Evolutionary conservation across 1,284 basidiomycete species (phyloP), one percentile per base, ranked within the genome.

Genomic region (Ganoderma boninense): DNA sequence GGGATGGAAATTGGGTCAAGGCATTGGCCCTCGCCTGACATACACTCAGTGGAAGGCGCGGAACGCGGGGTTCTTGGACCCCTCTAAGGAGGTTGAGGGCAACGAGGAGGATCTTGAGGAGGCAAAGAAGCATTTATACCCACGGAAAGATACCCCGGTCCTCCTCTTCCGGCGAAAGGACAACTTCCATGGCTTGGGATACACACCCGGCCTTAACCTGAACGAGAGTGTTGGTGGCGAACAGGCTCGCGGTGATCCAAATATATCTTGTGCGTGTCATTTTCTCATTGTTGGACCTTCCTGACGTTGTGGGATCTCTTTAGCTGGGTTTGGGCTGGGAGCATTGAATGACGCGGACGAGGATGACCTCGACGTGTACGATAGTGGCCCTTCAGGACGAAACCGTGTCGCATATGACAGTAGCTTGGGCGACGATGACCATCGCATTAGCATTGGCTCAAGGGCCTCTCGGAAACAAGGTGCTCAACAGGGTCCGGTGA

Each of bases 1-100:
- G 91, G 97, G 97, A 0, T 99, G 97, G 97, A 87, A 92, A 68
- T 82, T 91, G 0, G 97, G 97, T 0, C 96, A 98, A 80, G 97
- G 97, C 5, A 90, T 99, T 35, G 97, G 97, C 0, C 96, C 97
- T 1, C 90, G 97, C 8, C 85, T 99, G n/a, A 91, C 95, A 1
- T 88, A 93, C 68, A 87, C 89, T 49, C 91, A 95, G 77, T 89
- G 93, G 49, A 89, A 87, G 73, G 84, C 90, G 20, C 95, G 97
- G 78, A 90, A 94, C 76, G 84, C 62, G 75, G 80, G 62, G 77
- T 83, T 85, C 35, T 75, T 84, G 0, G 82, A 86, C 29, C 80
- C 81, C 0, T 74, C 70, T 18, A 70, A 71, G 44, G 74, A 74
- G 56, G 70, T 76, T 14, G 82, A 80, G 4, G 82, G 82, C 7